A percentile compares a stretch with the other conserved stretches of the same genome.
Evolutionary conservation across 2,329 filamentous ascomycete species (phyloP).

Genomic region (Ophiocordyceps camponoti-saundersi): DNA sequence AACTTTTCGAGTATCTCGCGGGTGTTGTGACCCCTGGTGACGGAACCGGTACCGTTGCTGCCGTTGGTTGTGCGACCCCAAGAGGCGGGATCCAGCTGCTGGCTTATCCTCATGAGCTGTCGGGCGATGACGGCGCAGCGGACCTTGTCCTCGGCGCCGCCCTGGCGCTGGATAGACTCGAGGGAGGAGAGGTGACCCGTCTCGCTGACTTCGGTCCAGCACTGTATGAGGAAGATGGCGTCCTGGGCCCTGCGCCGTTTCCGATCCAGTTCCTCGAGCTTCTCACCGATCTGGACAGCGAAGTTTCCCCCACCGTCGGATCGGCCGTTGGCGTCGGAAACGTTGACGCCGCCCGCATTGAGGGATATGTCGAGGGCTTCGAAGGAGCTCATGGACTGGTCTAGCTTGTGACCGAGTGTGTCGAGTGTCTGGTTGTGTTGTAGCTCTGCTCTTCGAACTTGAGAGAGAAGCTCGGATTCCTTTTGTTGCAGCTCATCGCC

Average conservation of each 20-base stretch:
- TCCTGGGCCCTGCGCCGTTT: slow-evolving; percentile 82
- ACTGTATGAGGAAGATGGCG: slow-evolving; percentile 87
- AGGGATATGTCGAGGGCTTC: slow-evolving; percentile 75
- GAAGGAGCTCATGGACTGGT: slow-evolving; percentile 83
- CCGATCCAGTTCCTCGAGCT: slow-evolving; percentile 82
- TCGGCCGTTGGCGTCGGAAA: slow-evolving; percentile 14
- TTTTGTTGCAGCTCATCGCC: slow-evolving; percentile 75
- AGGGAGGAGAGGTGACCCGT: slow-evolving; percentile 73
- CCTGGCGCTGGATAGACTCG: slow-evolving; percentile 73
- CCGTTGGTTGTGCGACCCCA: slow-evolving; percentile 48
- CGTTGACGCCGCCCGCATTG: slow-evolving; percentile 36
- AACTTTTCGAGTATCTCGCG: slow-evolving; percentile 93
- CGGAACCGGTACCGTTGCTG: slow-evolving; percentile 24
- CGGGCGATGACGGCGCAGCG: slow-evolving; percentile 85
- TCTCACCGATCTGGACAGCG: slow-evolving; percentile 87
- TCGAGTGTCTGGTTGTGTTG: slow-evolving; percentile 87
- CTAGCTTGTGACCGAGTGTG: slow-evolving; percentile 73
- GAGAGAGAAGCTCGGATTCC: slow-evolving; percentile 79
- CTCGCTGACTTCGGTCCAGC: slow-evolving; percentile 91
- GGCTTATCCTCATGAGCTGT: slow-evolving; percentile 86
- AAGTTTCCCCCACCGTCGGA: slow-evolving; percentile 59
- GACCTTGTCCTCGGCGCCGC: slow-evolving; percentile 80
- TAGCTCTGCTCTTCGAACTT: slow-evolving; percentile 77
- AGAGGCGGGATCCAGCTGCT: slow-evolving; percentile 64
- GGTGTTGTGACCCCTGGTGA: slow-evolving; percentile 42